Base-by-base conservation (phyloP, 768 basidiomycete species). In the Phaeotremella fagi region DNA sequence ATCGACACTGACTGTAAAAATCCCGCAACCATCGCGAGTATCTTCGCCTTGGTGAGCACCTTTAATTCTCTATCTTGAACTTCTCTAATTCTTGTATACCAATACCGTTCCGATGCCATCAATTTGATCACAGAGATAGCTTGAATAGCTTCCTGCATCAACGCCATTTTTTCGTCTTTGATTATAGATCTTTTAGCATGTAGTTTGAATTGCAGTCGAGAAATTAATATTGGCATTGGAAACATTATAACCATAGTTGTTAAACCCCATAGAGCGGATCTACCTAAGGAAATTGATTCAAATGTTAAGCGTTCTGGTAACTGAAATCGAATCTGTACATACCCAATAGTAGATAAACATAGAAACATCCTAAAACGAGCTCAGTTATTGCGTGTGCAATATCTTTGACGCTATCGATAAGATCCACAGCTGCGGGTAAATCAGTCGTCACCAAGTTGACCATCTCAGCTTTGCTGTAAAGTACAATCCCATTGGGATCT, bases 111-210 rank as follows among this genome's bases (percentile, higher is more conserved):
- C 2, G 60, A 53, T 1, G 68, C 68, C 60, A 63, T 70, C 60
- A 66, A 60, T 51, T 70, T 70, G 55, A 70, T 64, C 62, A 64
- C 60, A 6, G 68, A 62, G 20, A 70, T 66, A 3, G 65, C 62
- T 42, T 66, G 68, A n/a, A 70, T 55, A 1, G 59, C 60, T 48
- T 70, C 64, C 36, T 65, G 59, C 61, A 73, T 59, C 9, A 66
- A 35, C 0, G 62, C 37, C n/a, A 62, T 45, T 28, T 60, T 60
- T 25, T 59, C 54, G 31, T 63, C 66, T 25, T 57, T 53, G 27
- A 63, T 45, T 12, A 35, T 44, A 22, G 57, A 37, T 9, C 49
- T 43, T 26, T 61, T 57, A 16, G 58, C 54, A 46, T 56, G 61
- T 29, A 70, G 42, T 41, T 63, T 56, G 54, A 63, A 66, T 48